A percentile compares a stretch with the other conserved stretches of the same genome.
Evolutionary conservation across 2,329 filamentous ascomycete species (phyloP).

Genomic region (Monosporascus sp.): DNA sequence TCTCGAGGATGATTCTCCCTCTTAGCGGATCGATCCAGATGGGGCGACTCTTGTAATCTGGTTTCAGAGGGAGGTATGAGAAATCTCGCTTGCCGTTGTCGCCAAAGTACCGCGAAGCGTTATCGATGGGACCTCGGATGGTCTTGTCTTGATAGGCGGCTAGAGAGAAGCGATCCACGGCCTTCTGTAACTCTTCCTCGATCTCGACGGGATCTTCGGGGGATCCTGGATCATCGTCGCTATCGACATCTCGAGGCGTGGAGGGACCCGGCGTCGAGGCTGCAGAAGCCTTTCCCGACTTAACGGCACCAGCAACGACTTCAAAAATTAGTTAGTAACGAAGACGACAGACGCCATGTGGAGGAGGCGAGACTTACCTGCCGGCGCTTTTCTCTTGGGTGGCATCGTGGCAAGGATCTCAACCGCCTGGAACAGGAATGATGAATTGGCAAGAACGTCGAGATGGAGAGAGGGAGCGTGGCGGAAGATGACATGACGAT

Average conservation of each 20-base stretch:
- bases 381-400: conserved; percentile 63
- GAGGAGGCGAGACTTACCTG: conserved; percentile 33
- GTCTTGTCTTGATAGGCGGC: conserved; percentile 45
- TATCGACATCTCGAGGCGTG: conserved; percentile 54
- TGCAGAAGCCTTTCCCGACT: conserved; percentile 51
- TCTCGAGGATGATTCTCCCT: conserved; percentile 87
- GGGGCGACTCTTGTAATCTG: conserved; percentile 83
- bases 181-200: conserved; percentile 51
- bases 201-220: conserved; percentile 46
- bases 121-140: conserved; percentile 32
- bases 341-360: neutral
- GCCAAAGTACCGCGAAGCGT: conserved; percentile 42
- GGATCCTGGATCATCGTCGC: conserved; percentile 37
- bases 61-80: conserved; percentile 75
- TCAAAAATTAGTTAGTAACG: conserved; percentile 29
- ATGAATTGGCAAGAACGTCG: neutral
- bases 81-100: conserved; percentile 57
- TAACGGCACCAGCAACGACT: conserved; percentile 43
- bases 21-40: conserved; percentile 89
- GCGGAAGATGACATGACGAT: neutral
- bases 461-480: neutral
- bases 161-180: conserved; percentile 55
- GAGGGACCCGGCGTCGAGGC: conserved; percentile 56
- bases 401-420: conserved; percentile 46
- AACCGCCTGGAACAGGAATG: neutral